Conservation (phyloP, 306 rosid genomes). For the Vigna mungo region DNA sequence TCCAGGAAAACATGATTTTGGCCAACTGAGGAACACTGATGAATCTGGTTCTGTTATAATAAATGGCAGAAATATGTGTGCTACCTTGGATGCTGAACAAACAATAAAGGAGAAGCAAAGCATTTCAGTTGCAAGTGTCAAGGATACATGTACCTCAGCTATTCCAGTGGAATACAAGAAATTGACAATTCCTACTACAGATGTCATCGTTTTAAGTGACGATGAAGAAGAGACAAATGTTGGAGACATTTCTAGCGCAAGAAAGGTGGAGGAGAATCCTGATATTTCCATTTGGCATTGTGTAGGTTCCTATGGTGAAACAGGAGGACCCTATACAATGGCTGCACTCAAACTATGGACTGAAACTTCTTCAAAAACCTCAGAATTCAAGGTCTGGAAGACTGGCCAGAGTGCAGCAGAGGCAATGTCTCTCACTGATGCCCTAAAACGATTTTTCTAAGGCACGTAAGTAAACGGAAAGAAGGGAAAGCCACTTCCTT, state of each 20-base stretch:
- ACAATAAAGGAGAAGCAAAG: constrained; percentile 38
- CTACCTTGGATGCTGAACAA: constrained; percentile 18
- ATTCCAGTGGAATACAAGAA: not conserved
- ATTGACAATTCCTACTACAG: not conserved
- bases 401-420: constrained; percentile 61
- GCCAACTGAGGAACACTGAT: not conserved
- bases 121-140: constrained; percentile 35
- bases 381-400: constrained; percentile 70
- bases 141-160: constrained; percentile 4
- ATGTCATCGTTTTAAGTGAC: constrained; percentile 48
- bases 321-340: constrained; percentile 60
- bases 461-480: constrained; percentile 1
- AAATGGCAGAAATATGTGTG: constrained; percentile 27
- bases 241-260: not conserved
- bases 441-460: constrained; percentile 45
- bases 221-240: constrained; percentile 30
- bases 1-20: not conserved
- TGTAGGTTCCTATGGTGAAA: constrained; percentile 58
- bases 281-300: constrained; percentile 52
- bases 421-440: constrained; percentile 62
- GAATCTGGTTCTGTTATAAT: constrained; percentile 37
- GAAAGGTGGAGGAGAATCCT: constrained; percentile 45
- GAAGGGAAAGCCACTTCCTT: constrained; percentile 15
- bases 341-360: constrained; percentile 61
- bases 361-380: constrained; percentile 34